phyloP scores from a whole-genome alignment of 1,284 basidiomycete genomes.

The Neolentinus lepideus region DNA sequence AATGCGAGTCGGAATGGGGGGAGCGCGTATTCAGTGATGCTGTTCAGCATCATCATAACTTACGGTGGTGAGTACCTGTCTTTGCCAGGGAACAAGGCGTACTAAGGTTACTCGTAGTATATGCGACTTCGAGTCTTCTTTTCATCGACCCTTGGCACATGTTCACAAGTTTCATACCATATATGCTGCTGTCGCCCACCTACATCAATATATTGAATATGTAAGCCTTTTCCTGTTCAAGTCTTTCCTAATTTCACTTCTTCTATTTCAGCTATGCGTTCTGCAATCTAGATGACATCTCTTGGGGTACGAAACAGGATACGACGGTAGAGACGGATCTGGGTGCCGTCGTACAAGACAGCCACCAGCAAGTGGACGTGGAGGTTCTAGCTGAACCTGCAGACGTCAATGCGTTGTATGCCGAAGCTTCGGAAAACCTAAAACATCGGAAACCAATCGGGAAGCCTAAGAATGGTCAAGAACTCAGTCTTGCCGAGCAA shows the following conservation, averaged over 20 bases:
- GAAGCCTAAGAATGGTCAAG: slow-evolving; percentile 20
- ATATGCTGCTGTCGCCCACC: slow-evolving; percentile 82
- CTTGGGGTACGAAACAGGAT: slow-evolving; percentile 90
- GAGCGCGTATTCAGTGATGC: slow-evolving; percentile 65
- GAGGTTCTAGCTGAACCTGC: slow-evolving; percentile 82
- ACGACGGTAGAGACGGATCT: slow-evolving; percentile 64
- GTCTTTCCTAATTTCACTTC: neutral
- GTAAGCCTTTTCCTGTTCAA: slow-evolving; percentile 32
- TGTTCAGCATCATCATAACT: slow-evolving; percentile 81
- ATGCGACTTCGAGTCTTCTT: slow-evolving; percentile 71
- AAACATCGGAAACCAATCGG: slow-evolving; percentile 55
- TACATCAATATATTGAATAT: slow-evolving; percentile 87
- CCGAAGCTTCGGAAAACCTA: slow-evolving; percentile 82
- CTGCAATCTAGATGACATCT: slow-evolving; percentile 79
- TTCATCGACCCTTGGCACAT: slow-evolving; percentile 94
- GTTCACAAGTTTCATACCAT: slow-evolving; percentile 86
- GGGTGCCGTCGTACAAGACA: slow-evolving; percentile 74
- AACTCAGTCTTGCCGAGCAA: slow-evolving; percentile 41
- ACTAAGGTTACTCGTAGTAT: slow-evolving; percentile 38
- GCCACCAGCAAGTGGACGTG: slow-evolving; percentile 80
- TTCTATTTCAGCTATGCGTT: slow-evolving; percentile 57
- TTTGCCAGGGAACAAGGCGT: too few relatives aligned
- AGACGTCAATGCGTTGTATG: slow-evolving; percentile 86
- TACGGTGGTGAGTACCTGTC: slow-evolving; percentile 71
- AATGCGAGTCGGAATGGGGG: slow-evolving; percentile 61